Base-by-base conservation (phyloP, 2,329 filamentous ascomycete genomes). In the Fusarium citri region DNA sequence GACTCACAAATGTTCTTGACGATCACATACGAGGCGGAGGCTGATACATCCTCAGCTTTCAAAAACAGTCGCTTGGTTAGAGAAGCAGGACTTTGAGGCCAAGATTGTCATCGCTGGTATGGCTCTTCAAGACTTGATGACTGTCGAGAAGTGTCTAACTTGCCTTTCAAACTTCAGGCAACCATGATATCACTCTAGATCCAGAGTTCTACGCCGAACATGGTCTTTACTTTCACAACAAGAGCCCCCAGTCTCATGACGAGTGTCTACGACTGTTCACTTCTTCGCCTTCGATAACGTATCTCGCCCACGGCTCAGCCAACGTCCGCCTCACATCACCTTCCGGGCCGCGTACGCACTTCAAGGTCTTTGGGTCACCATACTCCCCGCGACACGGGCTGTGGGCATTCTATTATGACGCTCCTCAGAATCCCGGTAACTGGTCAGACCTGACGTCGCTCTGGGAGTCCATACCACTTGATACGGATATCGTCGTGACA, bases 161-260 rank as follows among this genome's bases (percentile, higher is more conserved):
- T 18, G 23, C 42, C 37, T 49, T 26, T 23, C 57, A 18, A 49
- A 26, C 41, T 18, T n/a, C 50, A 91, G 91, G 92, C 28, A 94
- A 94, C 76, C 92, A 94, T 78, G 92, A 94, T 75, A 83, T 92
- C 51, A 91, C 90, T 0, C 85, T 94, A 9, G 91, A 94, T 74
- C 71, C 81, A n/a, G 76, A 82, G 5, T 93, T 92, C 76, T 91
- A 89, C 76, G 72, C 79, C 11, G 77, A 85, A 42, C 83, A 89
- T 71, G 85, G 85, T 1, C 72, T 75, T 2, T 80, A 81, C 55
- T 88, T 89, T 73, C 88, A 90, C 74, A 89, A 87, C 72, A 84
- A 88, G 53, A 74, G 76, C 6, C 82, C 83, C 0, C 86, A 92
- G 74, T 84, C 87, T 31, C 76, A 85, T 1, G 76, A 79, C 10